Base-by-base conservation (phyloP, 2,329 filamentous ascomycete genomes). In the Alternaria sp. region DNA sequence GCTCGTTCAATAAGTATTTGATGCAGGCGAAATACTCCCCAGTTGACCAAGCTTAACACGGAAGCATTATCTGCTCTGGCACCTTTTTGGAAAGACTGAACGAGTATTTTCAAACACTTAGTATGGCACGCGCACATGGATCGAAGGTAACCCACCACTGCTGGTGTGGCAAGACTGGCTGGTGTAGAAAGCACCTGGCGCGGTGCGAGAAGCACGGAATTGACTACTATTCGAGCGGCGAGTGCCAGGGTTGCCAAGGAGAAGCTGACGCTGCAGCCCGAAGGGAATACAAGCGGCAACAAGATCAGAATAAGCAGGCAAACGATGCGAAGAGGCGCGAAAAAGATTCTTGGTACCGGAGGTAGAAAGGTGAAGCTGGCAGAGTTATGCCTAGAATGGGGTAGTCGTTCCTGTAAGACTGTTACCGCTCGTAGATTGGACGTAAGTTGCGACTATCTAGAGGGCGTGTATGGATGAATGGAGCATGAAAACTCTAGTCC, bases 111-210 rank as follows among this genome's bases (percentile, higher is more conserved):
- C n/a, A 2, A 17, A 37, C n/a, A 2, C 34, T 37, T 5, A n/a
- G 9, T 37, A 39, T 39, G 36, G n/a, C 11, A 5, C 36, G 36
- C 17, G 21, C 17, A 3, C 8, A 3, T 5, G 11, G 4, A 3
- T 39, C 36, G 8, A 39, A 41, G 21, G 37, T 39, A 39, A 39
- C 37, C 1, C 37, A 39, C 37, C 37, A 39, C 37, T 39, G 37
- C 0, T 39, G 37, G 37, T 39, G 37, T 0, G 37, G 37, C 0
- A 0, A 39, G 37, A 39, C 37, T 2, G 37, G 37, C 10, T 0
- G 37, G 37, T 39, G 36, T 3, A 0, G 36, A 1, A 39, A 39
- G 36, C 36, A 39, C 1, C 4, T 39, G 5, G 1, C 8, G 4
- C n/a, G 36, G 17, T 39, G 36, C 3, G 0, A 1, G 0, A 0